Conservation (phyloP, 1,284 basidiomycete genomes). For the Exobasidium rhododendri region DNA sequence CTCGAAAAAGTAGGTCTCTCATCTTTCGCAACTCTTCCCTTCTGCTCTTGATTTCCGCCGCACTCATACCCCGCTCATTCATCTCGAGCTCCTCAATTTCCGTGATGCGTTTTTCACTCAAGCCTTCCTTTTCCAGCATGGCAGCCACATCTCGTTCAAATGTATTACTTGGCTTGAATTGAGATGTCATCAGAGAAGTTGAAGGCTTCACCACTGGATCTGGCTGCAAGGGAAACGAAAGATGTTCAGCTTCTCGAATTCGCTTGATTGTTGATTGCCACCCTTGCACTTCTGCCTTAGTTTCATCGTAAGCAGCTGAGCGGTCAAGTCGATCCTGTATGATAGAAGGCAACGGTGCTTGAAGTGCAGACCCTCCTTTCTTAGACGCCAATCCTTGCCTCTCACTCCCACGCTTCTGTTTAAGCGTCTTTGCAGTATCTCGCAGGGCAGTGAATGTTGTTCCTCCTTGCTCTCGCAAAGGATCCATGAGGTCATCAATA, state of each 20-base stretch:
- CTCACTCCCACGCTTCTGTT: constrained; percentile 47
- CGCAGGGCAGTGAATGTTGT: constrained; percentile 31
- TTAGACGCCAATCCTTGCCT: constrained; percentile 61
- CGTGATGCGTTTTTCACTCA: constrained; percentile 65
- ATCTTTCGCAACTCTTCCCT: constrained; percentile 78
- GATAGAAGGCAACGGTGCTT: constrained; percentile 80
- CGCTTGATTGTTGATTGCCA: constrained; percentile 78
- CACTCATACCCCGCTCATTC: constrained; percentile 65
- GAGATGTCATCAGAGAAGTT: constrained; percentile 72
- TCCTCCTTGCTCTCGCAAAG: constrained; percentile 57
- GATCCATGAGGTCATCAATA: constrained; percentile 72
- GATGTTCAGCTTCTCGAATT: constrained; percentile 71
- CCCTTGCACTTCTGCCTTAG: constrained; percentile 85
- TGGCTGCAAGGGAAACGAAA: constrained; percentile 86
- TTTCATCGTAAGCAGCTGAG: constrained; percentile 88
- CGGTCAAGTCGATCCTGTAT: constrained; percentile 86
- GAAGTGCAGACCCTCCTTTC: constrained; percentile 64
- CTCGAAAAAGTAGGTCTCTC: constrained; percentile 90
- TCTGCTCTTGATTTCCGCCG: constrained; percentile 77
- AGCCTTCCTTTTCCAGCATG: constrained; percentile 51
- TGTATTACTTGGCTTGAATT: constrained; percentile 55
- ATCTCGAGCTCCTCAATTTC: constrained; percentile 76
- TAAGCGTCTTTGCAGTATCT: constrained; percentile 34
- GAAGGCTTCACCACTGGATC: constrained; percentile 43
- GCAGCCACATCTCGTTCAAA: constrained; percentile 45